Conservation (phyloP, 495 filamentous ascomycete genomes). For the Hypoxylon fragiforme region DNA sequence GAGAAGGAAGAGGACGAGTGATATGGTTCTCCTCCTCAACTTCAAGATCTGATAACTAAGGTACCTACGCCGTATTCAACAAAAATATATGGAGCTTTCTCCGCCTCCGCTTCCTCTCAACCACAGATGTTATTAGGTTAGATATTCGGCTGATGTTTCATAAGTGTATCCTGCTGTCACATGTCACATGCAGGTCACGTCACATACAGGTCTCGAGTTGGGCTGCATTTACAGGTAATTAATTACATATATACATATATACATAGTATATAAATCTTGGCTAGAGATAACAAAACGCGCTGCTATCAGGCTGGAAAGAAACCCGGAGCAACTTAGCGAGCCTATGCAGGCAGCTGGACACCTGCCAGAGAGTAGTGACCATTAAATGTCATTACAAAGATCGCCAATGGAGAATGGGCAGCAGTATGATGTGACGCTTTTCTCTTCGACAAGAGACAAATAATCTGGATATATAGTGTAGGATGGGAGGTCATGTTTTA, state of each 20-base stretch:
- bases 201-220: conserved; percentile 24
- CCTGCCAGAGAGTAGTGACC: not conserved
- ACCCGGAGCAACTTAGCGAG: not conserved
- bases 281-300: conserved; percentile 7
- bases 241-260: too few species aligned
- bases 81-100: too few species aligned
- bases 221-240: conserved; percentile 15
- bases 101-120: too few species aligned
- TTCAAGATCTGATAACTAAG: too few species aligned
- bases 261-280: too few species aligned
- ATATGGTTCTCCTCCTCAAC: too few species aligned
- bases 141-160: not conserved
- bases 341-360: not conserved
- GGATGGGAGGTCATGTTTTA: too few species aligned
- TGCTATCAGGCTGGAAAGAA: conserved; percentile 17
- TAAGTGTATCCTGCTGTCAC: conserved; percentile 8
- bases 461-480: too few species aligned
- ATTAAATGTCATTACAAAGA: not conserved
- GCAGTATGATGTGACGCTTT: conserved; percentile 5
- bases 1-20: too few species aligned
- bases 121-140: too few species aligned
- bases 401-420: conserved; percentile 8
- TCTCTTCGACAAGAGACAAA: not conserved
- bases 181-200: conserved; percentile 29
- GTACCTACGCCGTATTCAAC: too few species aligned